Evolutionary conservation across 306 rosid genomes (phyloP), one percentile per base, ranked within the genome.

Genomic region (Cucurbita maxima): DNA sequence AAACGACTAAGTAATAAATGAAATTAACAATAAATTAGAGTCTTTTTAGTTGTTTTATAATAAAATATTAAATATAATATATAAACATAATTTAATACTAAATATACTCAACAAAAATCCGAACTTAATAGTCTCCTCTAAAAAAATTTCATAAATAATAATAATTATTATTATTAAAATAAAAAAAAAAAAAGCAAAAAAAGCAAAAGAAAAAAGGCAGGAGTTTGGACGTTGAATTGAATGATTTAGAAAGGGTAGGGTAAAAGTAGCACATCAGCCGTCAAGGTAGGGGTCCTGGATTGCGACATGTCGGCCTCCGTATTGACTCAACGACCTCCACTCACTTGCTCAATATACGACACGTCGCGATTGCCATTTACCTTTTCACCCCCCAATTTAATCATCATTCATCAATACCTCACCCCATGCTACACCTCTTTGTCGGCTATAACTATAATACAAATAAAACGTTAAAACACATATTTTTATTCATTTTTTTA

Each of bases 201-300:
- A 36, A 60, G 0, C 2, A 40, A 40, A 40, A 63, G 4, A 9
- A 5, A 60, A 15, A 60, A 57, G 61, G 19, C 0, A 4, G 51
- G 36, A 41, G 71, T 41, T 64, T 67, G 55, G 72, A 67, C 55
- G 72, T 44, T 67, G 45, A 67, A 63, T 40, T 40, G 51, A 44
- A 64, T 64, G 71, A 64, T 64, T 18, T 7, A 7, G 34, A 64
- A 67, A 67, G 37, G 53, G 53, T 44, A 45, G 19, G 72, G 72
- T 67, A 67, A 67, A 67, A 20, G 72, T 67, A 20, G 36, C 55
- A 20, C 40, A 67, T 67, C 72, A 67, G 72, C 55, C 72, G 55
- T 67, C 72, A 66, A 66, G 38, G 15, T 44, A 19, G 38, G 54
- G 72, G 72, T 44, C 54, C 72, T 44, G 18, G 72, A 44, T 19